These are phyloP conservation scores for Zopfia rhizophila DNA, from an alignment of 2,329 filamentous ascomycete genomes.

Conservation along the genomic window DNA sequence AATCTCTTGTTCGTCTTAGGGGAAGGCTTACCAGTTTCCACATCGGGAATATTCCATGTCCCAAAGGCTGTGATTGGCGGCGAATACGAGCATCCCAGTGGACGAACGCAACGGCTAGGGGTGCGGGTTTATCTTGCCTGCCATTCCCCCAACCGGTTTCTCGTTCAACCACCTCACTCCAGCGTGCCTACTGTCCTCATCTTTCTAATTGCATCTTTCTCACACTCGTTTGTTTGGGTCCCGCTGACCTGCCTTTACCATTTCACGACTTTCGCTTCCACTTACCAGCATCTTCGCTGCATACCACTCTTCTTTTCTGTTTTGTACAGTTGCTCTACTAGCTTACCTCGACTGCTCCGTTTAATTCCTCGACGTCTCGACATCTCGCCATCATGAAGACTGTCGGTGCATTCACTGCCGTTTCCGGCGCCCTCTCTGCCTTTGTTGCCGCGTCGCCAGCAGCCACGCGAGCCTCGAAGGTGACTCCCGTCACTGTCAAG, in stretches of 20 bases:
- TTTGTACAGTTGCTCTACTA: slow-evolving; percentile 6
- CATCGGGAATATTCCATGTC: no score
- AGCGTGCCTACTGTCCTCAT: slow-evolving; percentile 9
- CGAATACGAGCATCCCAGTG: no score
- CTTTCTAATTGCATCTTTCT: slow-evolving; percentile 29
- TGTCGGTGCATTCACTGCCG: slow-evolving; percentile 56
- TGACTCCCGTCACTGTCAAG: slow-evolving; percentile 69
- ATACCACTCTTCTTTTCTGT: slow-evolving; percentile 11
- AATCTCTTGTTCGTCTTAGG: no score
- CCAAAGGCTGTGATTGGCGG: no score
- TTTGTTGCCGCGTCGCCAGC: slow-evolving; percentile 51
- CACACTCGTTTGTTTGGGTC: slow-evolving; percentile 34
- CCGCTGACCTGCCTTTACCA: slow-evolving; percentile 22
- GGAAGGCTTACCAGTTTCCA: no score
- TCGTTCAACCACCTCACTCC: slow-evolving; percentile 5
- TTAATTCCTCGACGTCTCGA: slow-evolving; percentile 2
- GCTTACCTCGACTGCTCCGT: slow-evolving; percentile 6
- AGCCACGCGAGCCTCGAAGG: slow-evolving; percentile 54
- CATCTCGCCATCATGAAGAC: slow-evolving; percentile 62
- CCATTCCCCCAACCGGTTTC: neutral
- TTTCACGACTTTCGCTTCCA: slow-evolving; percentile 20
- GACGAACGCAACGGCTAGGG: no score
- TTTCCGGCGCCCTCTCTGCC: slow-evolving; percentile 58
- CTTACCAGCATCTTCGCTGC: slow-evolving; percentile 8
- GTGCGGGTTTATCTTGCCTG: no score